Percentiles rank a stretch among this genome's conserved stretches.
These are phyloP conservation scores for Diaporthe citrichinensis DNA, from an alignment of 2,329 filamentous ascomycete genomes.

Conservation along the genomic window DNA sequence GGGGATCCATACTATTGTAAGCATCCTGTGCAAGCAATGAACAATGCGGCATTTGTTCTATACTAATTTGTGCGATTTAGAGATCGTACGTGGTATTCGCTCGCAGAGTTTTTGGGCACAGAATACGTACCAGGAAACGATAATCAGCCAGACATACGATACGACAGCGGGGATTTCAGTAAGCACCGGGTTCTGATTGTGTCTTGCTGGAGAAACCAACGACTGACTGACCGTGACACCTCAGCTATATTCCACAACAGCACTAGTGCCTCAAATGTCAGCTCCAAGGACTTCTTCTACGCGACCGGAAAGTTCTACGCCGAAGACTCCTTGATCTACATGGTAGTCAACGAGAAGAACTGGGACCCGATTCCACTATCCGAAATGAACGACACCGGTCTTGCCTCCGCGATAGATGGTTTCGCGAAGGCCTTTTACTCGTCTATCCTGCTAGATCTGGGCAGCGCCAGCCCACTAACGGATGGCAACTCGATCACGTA, in stretches of 20 bases:
- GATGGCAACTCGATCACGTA: background rate
- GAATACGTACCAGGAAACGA: background rate
- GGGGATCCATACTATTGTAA: background rate
- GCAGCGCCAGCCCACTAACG: background rate
- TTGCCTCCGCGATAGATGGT: background rate
- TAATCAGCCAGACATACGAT: background rate
- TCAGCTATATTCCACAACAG: background rate
- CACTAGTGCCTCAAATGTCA: background rate
- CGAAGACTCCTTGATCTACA: background rate
- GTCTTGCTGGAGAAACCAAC: background rate
- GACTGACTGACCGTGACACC: background rate
- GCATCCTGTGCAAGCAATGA: background rate
- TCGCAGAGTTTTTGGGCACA: background rate
- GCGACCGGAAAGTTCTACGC: background rate
- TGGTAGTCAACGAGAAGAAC: conserved; percentile 11
- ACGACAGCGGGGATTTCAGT: conserved; percentile 10
- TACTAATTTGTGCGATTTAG: background rate
- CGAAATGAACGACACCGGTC: background rate
- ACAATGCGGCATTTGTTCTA: background rate
- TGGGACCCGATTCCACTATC: background rate
- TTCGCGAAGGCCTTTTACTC: conserved; percentile 21
- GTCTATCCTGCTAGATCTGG: background rate
- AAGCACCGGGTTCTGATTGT: background rate
- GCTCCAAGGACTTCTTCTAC: conserved; percentile 10
- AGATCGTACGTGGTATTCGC: background rate